Evolutionary conservation across 305 asterid species (phyloP).

Genomic region (Ruellia speciosa): DNA sequence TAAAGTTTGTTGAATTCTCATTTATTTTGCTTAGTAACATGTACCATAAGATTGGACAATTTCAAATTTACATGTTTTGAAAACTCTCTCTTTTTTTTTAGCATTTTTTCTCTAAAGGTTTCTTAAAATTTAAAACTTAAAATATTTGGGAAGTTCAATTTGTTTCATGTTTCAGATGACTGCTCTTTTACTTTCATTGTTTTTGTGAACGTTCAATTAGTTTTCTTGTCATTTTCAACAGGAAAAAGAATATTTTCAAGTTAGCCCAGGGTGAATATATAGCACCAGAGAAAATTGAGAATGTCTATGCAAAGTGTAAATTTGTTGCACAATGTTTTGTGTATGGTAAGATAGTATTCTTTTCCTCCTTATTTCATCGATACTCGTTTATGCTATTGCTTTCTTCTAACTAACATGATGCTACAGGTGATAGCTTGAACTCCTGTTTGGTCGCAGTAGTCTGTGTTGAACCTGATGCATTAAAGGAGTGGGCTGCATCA

Average conservation of each 20-base stretch:
- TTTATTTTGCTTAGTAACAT: background rate
- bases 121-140: background rate
- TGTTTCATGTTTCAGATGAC: background rate
- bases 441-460: conserved; percentile 74
- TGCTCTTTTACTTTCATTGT: conserved; percentile 9
- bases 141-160: background rate
- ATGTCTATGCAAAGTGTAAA: conserved; percentile 88
- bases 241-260: conserved; percentile 96
- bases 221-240: conserved; percentile 28
- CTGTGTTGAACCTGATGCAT: conserved; percentile 74
- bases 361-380: background rate
- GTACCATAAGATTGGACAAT: background rate
- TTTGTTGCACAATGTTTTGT: conserved; percentile 86
- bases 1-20: too few species aligned
- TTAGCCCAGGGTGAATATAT: conserved; percentile 98
- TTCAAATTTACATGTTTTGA: conserved; percentile 7
- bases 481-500: conserved; percentile 83
- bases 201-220: conserved; percentile 6
- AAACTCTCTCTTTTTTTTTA: background rate
- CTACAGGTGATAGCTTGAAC: conserved; percentile 88
- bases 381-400: background rate
- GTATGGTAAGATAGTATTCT: conserved; percentile 51
- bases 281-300: conserved; percentile 97
- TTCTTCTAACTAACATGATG: conserved; percentile 26
- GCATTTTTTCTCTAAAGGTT: conserved; percentile 1